Base-by-base conservation (phyloP, 2,329 filamentous ascomycete species). In the Calonectria pteridis region DNA sequence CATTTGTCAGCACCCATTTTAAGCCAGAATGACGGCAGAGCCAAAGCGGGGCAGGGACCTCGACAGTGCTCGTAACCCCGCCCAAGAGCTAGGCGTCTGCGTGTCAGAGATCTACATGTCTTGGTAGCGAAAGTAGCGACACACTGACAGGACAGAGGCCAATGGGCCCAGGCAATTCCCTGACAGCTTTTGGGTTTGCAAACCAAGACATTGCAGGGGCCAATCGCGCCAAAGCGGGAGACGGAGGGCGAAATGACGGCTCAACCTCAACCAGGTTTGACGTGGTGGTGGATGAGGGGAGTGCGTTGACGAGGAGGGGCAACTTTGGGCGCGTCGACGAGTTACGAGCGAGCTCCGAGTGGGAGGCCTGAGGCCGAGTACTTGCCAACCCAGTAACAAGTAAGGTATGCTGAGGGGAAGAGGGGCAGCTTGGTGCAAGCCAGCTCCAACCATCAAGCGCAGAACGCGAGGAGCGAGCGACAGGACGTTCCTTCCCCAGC, bases 1-100 rank as follows among this genome's bases (percentile, higher is more conserved):
- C 33, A 79, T 79, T 77, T 76, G 77, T 79, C 79, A 79, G 76
- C 67, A 62, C 71, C 58, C 49, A 63, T 64, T 76, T 71, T 62
- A 64, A 59, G 53, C 58, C 62, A 76, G 75, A 73, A 80, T 80
- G 79, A 81, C 78, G 78, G 77, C 73, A 78, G 67, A 71, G 68
- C 66, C 67, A 74, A 76, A 78, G 78, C 74, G 79, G 79, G 79
- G 73, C 55, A 64, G 59, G 43, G 67, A 26, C 28, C 7, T 40
- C 14, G 33, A 40, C 35, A 58, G 29, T 43, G 20, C 37, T 59
- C 50, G 68, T 33, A 67, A 79, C 75, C 75, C 79, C 79, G 72
- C 78, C 67, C 74, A 58, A 40, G 55, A 62, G 55, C 55, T 62
- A 26, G 33, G 55, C 23, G 37, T 40, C 35, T 40, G 55, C 33